Evolutionary conservation across 345 rosid species (phyloP).

Genomic region (Populus ilicifolia): DNA sequence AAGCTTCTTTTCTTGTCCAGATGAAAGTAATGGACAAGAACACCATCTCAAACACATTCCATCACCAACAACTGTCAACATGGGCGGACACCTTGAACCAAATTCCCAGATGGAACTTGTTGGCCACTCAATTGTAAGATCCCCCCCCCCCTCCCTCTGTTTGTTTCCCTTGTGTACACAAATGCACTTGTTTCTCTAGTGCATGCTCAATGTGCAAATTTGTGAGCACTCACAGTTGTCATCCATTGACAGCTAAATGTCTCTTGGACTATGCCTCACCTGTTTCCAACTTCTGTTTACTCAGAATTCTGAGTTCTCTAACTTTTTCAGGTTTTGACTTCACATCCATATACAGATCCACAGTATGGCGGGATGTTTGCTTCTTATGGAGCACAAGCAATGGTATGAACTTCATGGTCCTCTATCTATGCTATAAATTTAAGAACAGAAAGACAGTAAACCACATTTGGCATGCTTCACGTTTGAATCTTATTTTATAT

Average conservation of each 20-base stretch:
- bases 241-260: not conserved
- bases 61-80: conserved; percentile 20
- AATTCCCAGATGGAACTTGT: conserved; percentile 57
- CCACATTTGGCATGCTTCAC: not conserved
- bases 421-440: not conserved
- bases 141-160: not conserved
- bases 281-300: not conserved
- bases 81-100: conserved; percentile 35
- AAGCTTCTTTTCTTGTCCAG: conserved; percentile 25
- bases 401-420: conserved; percentile 37
- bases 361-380: conserved; percentile 40
- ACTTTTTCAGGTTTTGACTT: conserved; percentile 49
- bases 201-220: not conserved
- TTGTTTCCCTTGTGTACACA: not conserved
- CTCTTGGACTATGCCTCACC: conserved; percentile 3
- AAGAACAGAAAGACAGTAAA: not conserved
- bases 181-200: not conserved
- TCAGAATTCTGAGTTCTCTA: not conserved
- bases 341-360: conserved; percentile 49
- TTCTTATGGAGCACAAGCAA: conserved; percentile 42
- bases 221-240: not conserved
- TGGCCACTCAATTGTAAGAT: conserved; percentile 64
- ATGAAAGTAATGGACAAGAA: conserved; percentile 34
- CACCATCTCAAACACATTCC: conserved; percentile 22
- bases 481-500: not conserved